Conservation (phyloP, 768 basidiomycete genomes). For the Lepiota venenata region DNA sequence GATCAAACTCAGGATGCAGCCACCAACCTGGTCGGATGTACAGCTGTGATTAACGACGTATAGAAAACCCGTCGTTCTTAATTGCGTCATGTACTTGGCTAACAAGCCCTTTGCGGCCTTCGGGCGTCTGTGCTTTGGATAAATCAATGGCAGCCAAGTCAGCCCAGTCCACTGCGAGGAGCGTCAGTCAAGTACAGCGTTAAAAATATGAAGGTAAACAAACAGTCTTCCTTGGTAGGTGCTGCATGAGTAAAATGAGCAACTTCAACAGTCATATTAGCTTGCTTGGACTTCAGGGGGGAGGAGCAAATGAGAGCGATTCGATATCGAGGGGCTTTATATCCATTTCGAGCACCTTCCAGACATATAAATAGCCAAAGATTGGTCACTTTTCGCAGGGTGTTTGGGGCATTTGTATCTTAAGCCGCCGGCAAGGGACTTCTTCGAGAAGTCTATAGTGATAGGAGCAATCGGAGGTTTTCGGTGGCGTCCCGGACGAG, state of each 20-base stretch:
- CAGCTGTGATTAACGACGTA: conserved; percentile 49
- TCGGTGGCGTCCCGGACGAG: background rate
- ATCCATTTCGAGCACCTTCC: background rate
- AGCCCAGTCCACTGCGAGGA: conserved; percentile 27
- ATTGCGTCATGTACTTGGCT: conserved; percentile 39
- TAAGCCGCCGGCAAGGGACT: background rate
- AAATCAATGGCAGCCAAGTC: conserved; percentile 49
- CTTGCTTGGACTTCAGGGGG: background rate
- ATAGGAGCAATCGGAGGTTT: background rate
- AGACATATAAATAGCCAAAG: background rate
- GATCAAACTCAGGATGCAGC: background rate
- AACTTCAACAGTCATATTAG: conserved; percentile 3
- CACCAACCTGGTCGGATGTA: conserved; percentile 33
- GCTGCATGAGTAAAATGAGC: conserved; percentile 8
- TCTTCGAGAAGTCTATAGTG: background rate
- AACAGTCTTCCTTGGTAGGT: conserved; percentile 9
- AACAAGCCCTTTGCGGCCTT: conserved; percentile 33
- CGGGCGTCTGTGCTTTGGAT: conserved; percentile 31
- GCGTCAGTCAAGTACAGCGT: background rate
- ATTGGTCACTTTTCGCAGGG: conserved; percentile 3
- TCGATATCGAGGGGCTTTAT: background rate
- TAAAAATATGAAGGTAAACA: background rate
- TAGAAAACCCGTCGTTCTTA: conserved; percentile 38
- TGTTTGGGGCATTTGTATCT: background rate
- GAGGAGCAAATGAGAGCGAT: background rate